Evolutionary conservation across 305 asterid species (phyloP), one percentile per base, ranked within the genome.

Genomic region (Striga hermonthica): DNA sequence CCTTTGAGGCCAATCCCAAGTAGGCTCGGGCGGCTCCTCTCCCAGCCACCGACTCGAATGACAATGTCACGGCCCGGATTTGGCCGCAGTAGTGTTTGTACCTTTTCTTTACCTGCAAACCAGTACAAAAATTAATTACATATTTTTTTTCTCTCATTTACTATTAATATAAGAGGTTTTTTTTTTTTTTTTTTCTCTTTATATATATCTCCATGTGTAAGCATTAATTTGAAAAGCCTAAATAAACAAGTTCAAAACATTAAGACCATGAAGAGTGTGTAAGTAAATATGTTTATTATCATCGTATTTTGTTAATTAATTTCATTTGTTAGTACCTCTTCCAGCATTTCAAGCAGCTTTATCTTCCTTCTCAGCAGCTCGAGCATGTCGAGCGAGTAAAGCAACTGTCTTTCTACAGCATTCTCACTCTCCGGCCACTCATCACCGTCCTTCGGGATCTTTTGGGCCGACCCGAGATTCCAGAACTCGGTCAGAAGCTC

Each of bases 21-120:
- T 92, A 92, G 48, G 73, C 86, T 15, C 64, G 56, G 3, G 97
- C 97, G 0, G 97, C 88, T 2, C 96, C 96, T 12, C 75, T 65
- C 13, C 98, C 98, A 6, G 92, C 94, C 64, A 82, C 86, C 1
- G 85, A 82, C 67, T 93, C 98, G 72, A 93, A 90, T 16, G 97
- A 77, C 44, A 90, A 78, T 10, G 78, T 83, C 36, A 93, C 92
- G 0, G 75, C 59, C 76, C 74, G 87, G 97, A 93, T 93, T 71
- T 93, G 95, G 56, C 86, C 82, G 64, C 97, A 87, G 65, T 93
- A 93, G 69, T 84, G 92, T 74, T 78, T 84, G 92, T 93, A 93
- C 83, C 96, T 87, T 64, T 86, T 80, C 66, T 90, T 96, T 80
- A 91, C 89, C 98, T 91, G 7, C 57, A 13, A 62, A 56, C 12